Evolutionary conservation across 176 grass and related monocot species (phyloP), one percentile per base, ranked within the genome.

Genomic region (Bonia amplexicaulis): DNA sequence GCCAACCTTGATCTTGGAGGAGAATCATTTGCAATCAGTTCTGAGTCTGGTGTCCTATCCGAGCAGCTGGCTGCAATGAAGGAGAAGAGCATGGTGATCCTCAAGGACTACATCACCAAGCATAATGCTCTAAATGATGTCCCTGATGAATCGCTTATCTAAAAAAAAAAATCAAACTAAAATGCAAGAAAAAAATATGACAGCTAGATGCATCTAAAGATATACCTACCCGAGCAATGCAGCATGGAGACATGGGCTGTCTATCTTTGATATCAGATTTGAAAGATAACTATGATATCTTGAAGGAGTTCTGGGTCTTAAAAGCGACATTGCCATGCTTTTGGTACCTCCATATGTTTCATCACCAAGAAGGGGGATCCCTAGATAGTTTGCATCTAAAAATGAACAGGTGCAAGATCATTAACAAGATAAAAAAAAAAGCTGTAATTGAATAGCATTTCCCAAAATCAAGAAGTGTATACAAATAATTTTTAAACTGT

Each of bases 341-440:
- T 94, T 92, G 31, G 91, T 96, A 66, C 93, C 96, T 79, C 96
- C 93, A 70, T 99, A 96, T 17, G 91, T 91, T 88, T 94, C 96
- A 63, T 99, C 96, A 39, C 93, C 96, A 61, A 98, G 82, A 22
- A 95, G 83, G 45, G 93, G 96, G 62, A 88, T 87, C 80, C 96
- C 93, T 46, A 98, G 66, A 80, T 94, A 90, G 73, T 91, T 95
- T 22, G 96, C 93, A 86, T 98, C 96, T 98, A 76, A 81, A 74
- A 81, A 63, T 27, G 48, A 37, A 12, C 0, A 63, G 70, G 12
- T n/a, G 54, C 44, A 70, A 22, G 27, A 74, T 80, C 12, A 86
- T 40, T 53, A 83, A 23, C 6, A 54, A 42, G 27, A 60, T 25
- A 67, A 69, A 12, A 85, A 69, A 12, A 85, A 80, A 9, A 49